Percentiles rank a stretch among this genome's conserved stretches.
phyloP scores from a whole-genome alignment of 2,329 filamentous ascomycete genomes.

The Talaromyces sp. region DNA sequence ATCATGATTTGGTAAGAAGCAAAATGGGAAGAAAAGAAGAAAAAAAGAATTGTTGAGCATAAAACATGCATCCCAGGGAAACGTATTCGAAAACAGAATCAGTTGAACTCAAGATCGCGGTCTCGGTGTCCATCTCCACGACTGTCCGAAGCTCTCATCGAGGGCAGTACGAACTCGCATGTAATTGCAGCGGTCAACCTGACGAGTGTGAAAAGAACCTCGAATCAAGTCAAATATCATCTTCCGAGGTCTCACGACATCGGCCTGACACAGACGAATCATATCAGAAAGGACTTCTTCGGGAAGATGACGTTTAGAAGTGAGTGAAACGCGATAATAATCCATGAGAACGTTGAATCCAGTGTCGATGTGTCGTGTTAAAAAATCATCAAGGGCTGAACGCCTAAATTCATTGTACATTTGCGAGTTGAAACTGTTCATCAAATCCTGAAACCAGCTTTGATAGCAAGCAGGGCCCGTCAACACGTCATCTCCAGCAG shows the following conservation, averaged over 20 bases:
- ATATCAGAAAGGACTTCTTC: background rate
- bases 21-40: slow-evolving; percentile 12
- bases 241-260: background rate
- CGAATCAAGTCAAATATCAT: slow-evolving; percentile 4
- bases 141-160: slow-evolving; percentile 14
- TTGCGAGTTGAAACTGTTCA: slow-evolving; percentile 70
- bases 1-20: slow-evolving; percentile 19
- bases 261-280: background rate
- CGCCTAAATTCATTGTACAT: slow-evolving; percentile 77
- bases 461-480: slow-evolving; percentile 68
- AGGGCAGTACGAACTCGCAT: slow-evolving; percentile 32
- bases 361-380: slow-evolving; percentile 52
- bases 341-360: background rate
- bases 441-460: slow-evolving; percentile 74
- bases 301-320: background rate
- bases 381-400: slow-evolving; percentile 66
- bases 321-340: background rate
- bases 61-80: slow-evolving; percentile 16
- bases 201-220: slow-evolving; percentile 41
- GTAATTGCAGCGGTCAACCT: slow-evolving; percentile 56
- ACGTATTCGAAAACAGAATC: slow-evolving; percentile 2
- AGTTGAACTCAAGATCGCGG: background rate
- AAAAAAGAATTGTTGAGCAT: background rate
- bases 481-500: slow-evolving; percentile 33
- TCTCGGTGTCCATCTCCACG: slow-evolving; percentile 37